These are phyloP conservation scores for Acacia concinna DNA, from an alignment of 331 rosid species.

Conservation along the genomic window DNA sequence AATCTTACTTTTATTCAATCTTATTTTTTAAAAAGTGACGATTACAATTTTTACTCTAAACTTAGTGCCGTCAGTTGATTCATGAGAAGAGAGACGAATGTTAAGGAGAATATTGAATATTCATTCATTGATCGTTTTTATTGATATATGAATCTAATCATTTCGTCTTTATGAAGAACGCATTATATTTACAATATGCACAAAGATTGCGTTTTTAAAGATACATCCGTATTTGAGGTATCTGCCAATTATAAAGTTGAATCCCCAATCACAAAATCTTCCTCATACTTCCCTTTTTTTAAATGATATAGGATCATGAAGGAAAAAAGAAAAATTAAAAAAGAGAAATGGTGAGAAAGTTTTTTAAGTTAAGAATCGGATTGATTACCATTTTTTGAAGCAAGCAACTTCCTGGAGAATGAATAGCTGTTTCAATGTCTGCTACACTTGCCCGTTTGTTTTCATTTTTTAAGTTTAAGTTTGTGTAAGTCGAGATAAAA, in stretches of 20 bases:
- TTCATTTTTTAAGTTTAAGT: no score
- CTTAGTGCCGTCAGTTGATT: neutral
- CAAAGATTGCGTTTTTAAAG: neutral
- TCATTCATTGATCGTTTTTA: neutral
- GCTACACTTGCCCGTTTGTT: neutral
- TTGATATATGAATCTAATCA: conserved; percentile 18
- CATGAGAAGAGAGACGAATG: neutral
- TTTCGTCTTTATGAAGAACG: neutral
- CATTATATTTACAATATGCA: neutral
- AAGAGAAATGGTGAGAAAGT: neutral
- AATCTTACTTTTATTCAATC: no score
- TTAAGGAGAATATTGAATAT: neutral
- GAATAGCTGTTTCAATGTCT: neutral
- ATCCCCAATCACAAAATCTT: neutral
- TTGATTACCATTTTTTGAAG: neutral
- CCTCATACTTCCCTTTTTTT: neutral
- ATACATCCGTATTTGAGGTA: conserved; percentile 2
- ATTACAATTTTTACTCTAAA: no score
- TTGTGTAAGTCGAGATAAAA: no score
- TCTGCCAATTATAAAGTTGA: conserved; percentile 13
- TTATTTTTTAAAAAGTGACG: no score
- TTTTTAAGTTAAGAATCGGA: neutral
- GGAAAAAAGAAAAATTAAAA: neutral
- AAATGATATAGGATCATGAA: no score
- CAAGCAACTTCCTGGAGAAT: neutral